phyloP scores from a whole-genome alignment of 2,329 filamentous ascomycete species.

The Microcera coccophila region DNA sequence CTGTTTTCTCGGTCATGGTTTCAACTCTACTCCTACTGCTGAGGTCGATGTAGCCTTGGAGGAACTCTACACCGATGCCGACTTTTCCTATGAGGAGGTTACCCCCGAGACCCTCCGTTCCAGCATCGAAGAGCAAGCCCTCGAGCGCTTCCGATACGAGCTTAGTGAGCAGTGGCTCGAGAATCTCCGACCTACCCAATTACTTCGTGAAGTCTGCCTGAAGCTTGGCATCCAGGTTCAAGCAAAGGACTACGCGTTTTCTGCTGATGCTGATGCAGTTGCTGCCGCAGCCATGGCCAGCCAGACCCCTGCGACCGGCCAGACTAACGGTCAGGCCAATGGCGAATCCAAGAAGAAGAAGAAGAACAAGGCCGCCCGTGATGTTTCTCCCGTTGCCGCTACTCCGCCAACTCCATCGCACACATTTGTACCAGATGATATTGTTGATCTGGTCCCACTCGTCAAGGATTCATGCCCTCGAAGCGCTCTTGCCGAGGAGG shows the following conservation, averaged over 20 bases:
- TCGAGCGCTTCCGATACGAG: conserved; percentile 71
- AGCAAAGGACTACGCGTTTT: conserved; percentile 55
- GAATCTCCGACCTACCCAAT: conserved; percentile 68
- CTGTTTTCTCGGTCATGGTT: conserved; percentile 74
- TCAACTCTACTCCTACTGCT: conserved; percentile 74
- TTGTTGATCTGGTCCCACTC: conserved; percentile 88
- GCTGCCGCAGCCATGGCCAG: conserved; percentile 25
- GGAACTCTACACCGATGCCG: conserved; percentile 73
- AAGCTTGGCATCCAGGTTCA: conserved; percentile 88
- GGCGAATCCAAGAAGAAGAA: conserved; percentile 55
- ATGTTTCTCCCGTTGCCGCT: conserved; percentile 48
- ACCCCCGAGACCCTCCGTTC: conserved; percentile 68
- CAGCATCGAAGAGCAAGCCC: conserved; percentile 68
- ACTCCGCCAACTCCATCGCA: conserved; percentile 39
- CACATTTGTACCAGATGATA: conserved; percentile 74
- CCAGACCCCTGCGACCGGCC: conserved; percentile 27
- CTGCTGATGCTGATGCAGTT: conserved; percentile 26
- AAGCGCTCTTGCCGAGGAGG: conserved; percentile 89
- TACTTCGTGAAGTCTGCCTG: conserved; percentile 82
- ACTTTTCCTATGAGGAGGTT: conserved; percentile 75
- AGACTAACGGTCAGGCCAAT: conserved; percentile 39
- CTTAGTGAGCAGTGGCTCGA: conserved; percentile 66
- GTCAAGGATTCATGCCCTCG: conserved; percentile 92
- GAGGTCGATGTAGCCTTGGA: conserved; percentile 73
- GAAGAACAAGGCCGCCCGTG: conserved; percentile 59